Evolutionary conservation across 106 monocot genomes (phyloP), one percentile per base, ranked within the genome.

Genomic region (Amphibolis antarctica): DNA sequence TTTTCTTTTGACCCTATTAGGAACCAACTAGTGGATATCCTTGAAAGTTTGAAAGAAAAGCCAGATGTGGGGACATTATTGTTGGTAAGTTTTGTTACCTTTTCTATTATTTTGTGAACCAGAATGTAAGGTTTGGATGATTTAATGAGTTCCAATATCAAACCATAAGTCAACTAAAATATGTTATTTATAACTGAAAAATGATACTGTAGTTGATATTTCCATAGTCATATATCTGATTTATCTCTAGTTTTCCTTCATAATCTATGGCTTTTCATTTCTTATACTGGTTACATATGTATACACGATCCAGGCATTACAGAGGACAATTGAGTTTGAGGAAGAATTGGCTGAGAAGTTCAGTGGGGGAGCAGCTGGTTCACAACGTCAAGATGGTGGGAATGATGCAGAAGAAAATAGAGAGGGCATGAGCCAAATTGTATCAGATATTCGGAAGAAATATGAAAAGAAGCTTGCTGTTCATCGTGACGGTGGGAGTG

Each of bases 241-340:
- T 36, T 36, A 7, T 36, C 36, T 36, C 36, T 56, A 26, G 56
- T 10, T 17, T 56, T 29, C 28, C 6, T 17, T 27, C 15, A 56
- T 25, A 27, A 25, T 25, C 26, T 14, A 15, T 56, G 28, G 27
- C 24, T 56, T 25, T 27, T 56, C 28, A 56, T 56, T 56, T 56
- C 13, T 29, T 56, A 56, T 3, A 27, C 12, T 15, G 28, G 14
- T 56, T n/a, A 21, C 20, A 30, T 60, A 60, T 42, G 25, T 63
- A 63, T 63, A 12, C 13, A 46, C 12, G 18, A 78, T 71, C 43
- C 78, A 96, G 94, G 90, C 91, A 74, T 53, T 98, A 17, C 96
- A 98, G 58, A 80, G 90, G 64, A 98, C 96, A 24, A 81, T 90
- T 70, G 96, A 98, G 61, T 98, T 98, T 80, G 96, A 98, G 55